phyloP scores from a whole-genome alignment of 352 stramenopile genomes.

The Globisporangium cylindrosporum region DNA sequence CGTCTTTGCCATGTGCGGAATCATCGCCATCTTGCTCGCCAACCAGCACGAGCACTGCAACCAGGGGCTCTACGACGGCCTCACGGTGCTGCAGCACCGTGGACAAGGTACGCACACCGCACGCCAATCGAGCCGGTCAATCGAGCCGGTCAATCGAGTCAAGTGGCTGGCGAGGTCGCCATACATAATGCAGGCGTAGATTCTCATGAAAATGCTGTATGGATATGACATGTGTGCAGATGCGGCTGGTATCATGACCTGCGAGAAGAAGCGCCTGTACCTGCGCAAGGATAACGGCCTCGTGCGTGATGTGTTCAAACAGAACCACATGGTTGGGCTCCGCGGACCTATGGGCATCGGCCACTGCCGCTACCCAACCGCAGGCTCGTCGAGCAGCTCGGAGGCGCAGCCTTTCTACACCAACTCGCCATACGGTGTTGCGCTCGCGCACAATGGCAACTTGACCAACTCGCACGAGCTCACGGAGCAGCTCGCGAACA shows the following conservation, averaged over 20 bases:
- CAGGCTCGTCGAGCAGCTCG: constrained; percentile 86
- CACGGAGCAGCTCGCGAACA: constrained; percentile 88
- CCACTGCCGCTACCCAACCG: constrained; percentile 98
- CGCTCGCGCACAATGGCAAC: constrained; percentile 98
- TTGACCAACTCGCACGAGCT: constrained; percentile 98
- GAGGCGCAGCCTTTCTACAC: constrained; percentile 99
- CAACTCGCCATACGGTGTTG: constrained; percentile 98
- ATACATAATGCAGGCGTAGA: background rate
- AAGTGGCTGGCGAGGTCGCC: background rate
- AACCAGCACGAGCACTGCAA: constrained; percentile 95
- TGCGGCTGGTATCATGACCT: constrained; percentile 96
- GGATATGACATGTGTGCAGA: constrained; percentile 32
- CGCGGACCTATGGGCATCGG: constrained; percentile 95
- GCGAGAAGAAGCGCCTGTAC: constrained; percentile 91
- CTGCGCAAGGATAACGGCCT: constrained; percentile 98
- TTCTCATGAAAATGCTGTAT: background rate
- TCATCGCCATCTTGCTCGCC: constrained; percentile 95
- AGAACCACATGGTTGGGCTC: constrained; percentile 97
- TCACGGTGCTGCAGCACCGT: constrained; percentile 98
- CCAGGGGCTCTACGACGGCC: constrained; percentile 94
- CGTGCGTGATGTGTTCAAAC: constrained; percentile 98
- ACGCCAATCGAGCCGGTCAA: background rate
- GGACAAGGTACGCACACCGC: constrained; percentile 81
- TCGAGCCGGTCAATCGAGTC: background rate
- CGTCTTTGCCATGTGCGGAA: constrained; percentile 93